phyloP scores from a whole-genome alignment of 176 grass and related monocot species.

The Aegilops bicornis region DNA sequence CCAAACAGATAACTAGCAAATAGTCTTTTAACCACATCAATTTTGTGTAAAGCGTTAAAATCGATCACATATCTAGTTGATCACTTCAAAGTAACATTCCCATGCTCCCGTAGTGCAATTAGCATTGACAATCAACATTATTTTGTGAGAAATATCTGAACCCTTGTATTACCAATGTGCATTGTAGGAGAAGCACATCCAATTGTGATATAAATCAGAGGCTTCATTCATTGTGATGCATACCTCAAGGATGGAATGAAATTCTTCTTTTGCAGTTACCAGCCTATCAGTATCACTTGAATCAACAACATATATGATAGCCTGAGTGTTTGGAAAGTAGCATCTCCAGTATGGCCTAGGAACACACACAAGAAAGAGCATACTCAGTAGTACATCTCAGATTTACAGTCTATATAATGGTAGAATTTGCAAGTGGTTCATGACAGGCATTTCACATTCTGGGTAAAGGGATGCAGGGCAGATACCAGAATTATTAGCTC shows the following conservation, averaged over 20 bases:
- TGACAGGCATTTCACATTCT: not conserved
- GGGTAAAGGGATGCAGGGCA: not conserved
- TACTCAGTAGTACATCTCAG: too few relatives aligned
- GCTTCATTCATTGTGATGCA: not conserved
- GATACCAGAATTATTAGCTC: not conserved
- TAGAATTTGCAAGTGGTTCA: not conserved
- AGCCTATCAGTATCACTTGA: constrained; percentile 99
- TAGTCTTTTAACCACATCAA: not conserved
- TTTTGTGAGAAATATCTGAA: not conserved
- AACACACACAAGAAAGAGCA: constrained; percentile 15
- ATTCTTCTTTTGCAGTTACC: constrained; percentile 95
- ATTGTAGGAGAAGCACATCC: constrained; percentile 3
- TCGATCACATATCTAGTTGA: not conserved
- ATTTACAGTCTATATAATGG: not conserved
- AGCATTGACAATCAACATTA: constrained; percentile 9
- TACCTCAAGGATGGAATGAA: constrained; percentile 98
- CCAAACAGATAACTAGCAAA: not conserved
- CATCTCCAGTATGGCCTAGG: constrained; percentile 95
- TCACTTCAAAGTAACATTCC: not conserved
- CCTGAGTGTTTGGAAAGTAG: constrained; percentile 98
- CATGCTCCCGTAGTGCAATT: not conserved
- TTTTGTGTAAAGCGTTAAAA: not conserved
- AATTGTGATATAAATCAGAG: not conserved
- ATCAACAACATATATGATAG: constrained; percentile 99
- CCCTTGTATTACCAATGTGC: not conserved